Conservation (phyloP, 1,284 basidiomycete species). For the Cryptococcus sp. region DNA sequence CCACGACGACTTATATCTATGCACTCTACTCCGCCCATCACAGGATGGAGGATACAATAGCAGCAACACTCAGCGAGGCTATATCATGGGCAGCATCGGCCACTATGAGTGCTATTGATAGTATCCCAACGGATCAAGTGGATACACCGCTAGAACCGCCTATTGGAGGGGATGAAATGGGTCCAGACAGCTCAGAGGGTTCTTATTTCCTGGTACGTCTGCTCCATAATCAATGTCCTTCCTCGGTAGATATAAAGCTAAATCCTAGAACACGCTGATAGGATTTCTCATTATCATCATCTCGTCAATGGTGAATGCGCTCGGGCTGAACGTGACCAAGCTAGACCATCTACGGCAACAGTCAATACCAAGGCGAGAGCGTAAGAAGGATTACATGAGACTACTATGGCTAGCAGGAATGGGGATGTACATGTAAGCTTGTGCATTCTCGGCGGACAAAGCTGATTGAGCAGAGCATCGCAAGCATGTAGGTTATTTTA, state of each 20-base stretch:
- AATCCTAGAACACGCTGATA: constrained; percentile 43
- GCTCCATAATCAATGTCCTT: neutral
- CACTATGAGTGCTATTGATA: neutral
- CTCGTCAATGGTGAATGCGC: constrained; percentile 43
- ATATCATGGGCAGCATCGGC: neutral
- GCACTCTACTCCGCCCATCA: too few species aligned
- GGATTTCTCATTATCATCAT: constrained; percentile 45
- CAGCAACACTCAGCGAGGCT: neutral
- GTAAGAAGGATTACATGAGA: constrained; percentile 41
- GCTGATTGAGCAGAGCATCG: constrained; percentile 29
- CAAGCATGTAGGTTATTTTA: constrained; percentile 38
- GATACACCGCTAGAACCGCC: neutral
- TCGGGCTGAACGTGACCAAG: constrained; percentile 49
- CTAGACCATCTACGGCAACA: constrained; percentile 45
- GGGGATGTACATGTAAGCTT: constrained; percentile 47
- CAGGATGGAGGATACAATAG: neutral
- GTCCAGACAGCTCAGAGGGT: constrained; percentile 6
- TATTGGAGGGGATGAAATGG: constrained; percentile 1
- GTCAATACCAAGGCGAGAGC: constrained; percentile 34
- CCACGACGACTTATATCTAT: too few species aligned
- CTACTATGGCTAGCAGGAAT: constrained; percentile 48
- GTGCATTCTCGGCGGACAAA: neutral
- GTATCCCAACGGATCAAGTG: neutral
- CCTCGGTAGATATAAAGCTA: too few species aligned
- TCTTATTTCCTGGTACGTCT: constrained; percentile 7